Evolutionary conservation across 1,284 basidiomycete species (phyloP), one percentile per base, ranked within the genome.

Genomic region (Ustanciosporium gigantosporum): DNA sequence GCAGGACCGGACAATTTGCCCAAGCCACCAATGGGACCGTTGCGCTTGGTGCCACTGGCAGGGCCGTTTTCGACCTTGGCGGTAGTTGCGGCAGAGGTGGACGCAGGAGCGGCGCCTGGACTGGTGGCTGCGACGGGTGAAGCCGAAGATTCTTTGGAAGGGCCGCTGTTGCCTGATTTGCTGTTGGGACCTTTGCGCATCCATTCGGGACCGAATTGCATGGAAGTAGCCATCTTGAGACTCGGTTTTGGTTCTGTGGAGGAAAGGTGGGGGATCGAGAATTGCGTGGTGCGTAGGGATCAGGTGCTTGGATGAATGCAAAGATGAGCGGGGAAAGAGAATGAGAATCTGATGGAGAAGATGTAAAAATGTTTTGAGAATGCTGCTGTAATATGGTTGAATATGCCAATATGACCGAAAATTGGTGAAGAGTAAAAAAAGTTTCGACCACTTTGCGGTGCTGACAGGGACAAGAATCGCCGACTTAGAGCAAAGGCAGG

Each of bases 171-270:
- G 25, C 60, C 47, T 13, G 50, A 42, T 36, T 52, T 55, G 40
- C 59, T 68, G 51, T 44, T 60, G 36, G 70, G 64, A 11, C 50
- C 71, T 55, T 72, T 74, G 37, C 71, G 68, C 71, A 74, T 74
- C 71, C 71, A 74, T 46, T 74, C 71, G 34, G 71, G 71, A 36
- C 71, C 71, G 36, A 74, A 74, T 44, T 74, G 69, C 62, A 74
- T 65, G 21, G 69, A 71, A 42, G 70, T 67, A 19, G 70, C 64
- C 70, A 73, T 73, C 25, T 27, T 65, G 27, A 29, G 27, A 29
- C 27, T 9, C 9, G 9, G 27, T 29, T 29, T 11, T 29, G 27
- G 11, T 29, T 9, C 27, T 29, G 27, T n/a, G 9, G 27, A 29
- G 27, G 27, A 29, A 9, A 29, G 27, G 27, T n/a, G 9, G 9